Base-by-base conservation (phyloP, 208 protist genomes). In the Dictyostelium gargantuum region DNA sequence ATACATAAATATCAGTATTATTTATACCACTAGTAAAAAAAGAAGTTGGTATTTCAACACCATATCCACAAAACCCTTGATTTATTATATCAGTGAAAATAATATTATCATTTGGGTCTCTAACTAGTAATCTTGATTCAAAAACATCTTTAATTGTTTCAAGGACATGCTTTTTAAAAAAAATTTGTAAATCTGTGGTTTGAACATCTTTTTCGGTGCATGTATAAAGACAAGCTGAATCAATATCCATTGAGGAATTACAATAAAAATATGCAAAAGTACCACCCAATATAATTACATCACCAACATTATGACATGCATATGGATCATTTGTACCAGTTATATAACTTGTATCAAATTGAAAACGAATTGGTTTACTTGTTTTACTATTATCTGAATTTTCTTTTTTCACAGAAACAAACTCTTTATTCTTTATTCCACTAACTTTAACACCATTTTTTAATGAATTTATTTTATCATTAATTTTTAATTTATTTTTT, bases 1-100 rank as follows among this genome's bases (percentile, higher is more conserved):
- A 93, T 32, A 93, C 75, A 58, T 86, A 21, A 19, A 80, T n/a
- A 85, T 93, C 91, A 35, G 66, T 74, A 70, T 38, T 50, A 56
- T 46, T 2, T 40, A 91, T 26, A 44, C 91, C 91, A 29, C 17
- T 8, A 6, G 81, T 82, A 54, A 15, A 48, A 61, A 35, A 82
- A 21, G 13, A 11, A 15, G 13, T 10, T 61, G 70, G 70, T 50
- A 82, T 82, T 32, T 29, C 0, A 42, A 82, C 48, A 77, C 85
- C 58, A 82, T 74, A 77, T 11, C 68, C 48, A 68, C 82, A 79
- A 44, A 10, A 9, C 21, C 10, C 17, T 4, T 54, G 10, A 56
- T 2, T 23, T 32, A n/a, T 1, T 9, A 19, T 2, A 23, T 21
- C 5, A 42, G 52, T 54, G 11, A 77, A 77, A 26, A 19, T 54